These are phyloP conservation scores for Cylindrodendrum hubeiense DNA, from an alignment of 2,329 filamentous ascomycete species.

Conservation along the genomic window DNA sequence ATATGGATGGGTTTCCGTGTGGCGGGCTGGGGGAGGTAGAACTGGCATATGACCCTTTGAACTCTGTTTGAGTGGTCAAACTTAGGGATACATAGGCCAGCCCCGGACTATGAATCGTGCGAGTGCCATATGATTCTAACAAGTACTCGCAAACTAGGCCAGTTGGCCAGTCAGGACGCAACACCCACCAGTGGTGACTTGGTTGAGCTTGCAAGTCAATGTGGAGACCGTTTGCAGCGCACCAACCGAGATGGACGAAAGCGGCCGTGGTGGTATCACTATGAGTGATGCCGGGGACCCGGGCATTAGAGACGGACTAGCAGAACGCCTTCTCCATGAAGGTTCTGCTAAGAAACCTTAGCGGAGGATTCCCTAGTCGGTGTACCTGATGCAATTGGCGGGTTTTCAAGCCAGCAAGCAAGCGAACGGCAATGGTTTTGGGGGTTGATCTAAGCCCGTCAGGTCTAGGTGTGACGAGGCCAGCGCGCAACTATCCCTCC, in stretches of 20 bases:
- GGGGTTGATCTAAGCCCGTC: neutral
- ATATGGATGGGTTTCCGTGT: neutral
- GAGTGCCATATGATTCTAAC: neutral
- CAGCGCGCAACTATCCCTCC: neutral
- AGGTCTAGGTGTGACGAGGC: neutral
- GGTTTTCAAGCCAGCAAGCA: neutral
- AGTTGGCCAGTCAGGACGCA: neutral
- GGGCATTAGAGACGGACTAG: neutral
- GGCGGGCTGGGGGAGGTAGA: neutral
- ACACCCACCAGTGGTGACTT: neutral
- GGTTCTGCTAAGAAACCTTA: neutral
- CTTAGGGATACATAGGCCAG: neutral
- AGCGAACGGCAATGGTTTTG: neutral
- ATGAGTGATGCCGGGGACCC: neutral
- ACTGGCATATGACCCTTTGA: neutral
- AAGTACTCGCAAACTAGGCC: neutral
- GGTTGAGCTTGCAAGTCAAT: neutral
- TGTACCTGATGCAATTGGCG: neutral
- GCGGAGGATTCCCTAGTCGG: neutral
- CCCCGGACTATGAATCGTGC: neutral
- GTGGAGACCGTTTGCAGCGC: neutral
- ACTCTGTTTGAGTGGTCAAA: neutral
- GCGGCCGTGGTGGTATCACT: neutral
- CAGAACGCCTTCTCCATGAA: neutral
- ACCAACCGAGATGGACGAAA: neutral